A percentile compares a stretch with the other conserved stretches of the same genome.
phyloP scores from a whole-genome alignment of 371 early-diverging fungal genomes.

The Haplosporangium sp. region DNA sequence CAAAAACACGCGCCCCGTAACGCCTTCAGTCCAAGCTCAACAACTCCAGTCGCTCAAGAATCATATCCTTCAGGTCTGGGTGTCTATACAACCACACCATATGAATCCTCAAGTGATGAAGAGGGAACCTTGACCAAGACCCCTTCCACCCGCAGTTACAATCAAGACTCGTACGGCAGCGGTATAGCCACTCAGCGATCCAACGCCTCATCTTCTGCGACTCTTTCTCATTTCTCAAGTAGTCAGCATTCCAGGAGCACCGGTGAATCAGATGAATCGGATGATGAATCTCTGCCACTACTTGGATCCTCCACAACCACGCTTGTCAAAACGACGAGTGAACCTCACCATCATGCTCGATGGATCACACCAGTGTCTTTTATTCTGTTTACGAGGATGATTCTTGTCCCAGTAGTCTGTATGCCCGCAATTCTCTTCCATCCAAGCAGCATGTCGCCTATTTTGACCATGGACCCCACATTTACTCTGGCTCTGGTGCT shows the following conservation, averaged over 20 bases:
- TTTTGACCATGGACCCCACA: conserved; percentile 66
- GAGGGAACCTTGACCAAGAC: not conserved
- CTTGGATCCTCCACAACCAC: not conserved
- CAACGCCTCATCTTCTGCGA: conserved; percentile 38
- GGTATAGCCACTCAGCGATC: conserved; percentile 27
- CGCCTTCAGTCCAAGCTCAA: not conserved
- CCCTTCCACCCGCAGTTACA: not conserved
- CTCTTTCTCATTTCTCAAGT: conserved; percentile 24
- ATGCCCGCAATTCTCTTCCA: conserved; percentile 61
- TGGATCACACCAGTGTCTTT: conserved; percentile 55
- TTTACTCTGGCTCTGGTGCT: conserved; percentile 65
- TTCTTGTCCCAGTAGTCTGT: conserved; percentile 61
- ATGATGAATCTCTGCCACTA: conserved; percentile 21
- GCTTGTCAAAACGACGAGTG: not conserved
- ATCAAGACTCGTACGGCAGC: conserved; percentile 15
- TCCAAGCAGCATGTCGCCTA: conserved; percentile 55
- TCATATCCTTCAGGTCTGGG: conserved; percentile 17
- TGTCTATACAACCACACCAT: conserved; percentile 11
- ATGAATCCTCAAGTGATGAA: conserved; percentile 26
- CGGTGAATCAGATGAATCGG: not conserved
- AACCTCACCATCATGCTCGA: conserved; percentile 9
- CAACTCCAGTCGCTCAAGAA: not conserved
- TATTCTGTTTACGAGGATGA: conserved; percentile 62
- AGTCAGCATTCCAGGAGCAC: too few species aligned
- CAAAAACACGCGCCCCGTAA: not conserved